These are phyloP conservation scores for Umbelopsis isabellina DNA, from an alignment of 192 early-diverging fungal genomes.

Conservation along the genomic window DNA sequence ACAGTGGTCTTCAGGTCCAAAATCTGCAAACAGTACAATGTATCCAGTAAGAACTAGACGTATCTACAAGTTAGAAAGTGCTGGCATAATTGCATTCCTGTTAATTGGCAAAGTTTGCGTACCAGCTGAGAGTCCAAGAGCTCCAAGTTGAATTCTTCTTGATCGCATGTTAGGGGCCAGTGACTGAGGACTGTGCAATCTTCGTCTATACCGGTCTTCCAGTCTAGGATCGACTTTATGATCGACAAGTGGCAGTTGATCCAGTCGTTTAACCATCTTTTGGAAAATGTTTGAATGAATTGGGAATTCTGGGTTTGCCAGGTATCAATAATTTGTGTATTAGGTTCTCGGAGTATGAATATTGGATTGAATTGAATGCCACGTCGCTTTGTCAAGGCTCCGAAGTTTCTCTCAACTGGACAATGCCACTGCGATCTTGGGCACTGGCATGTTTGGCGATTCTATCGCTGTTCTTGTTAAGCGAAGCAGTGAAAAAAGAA, in stretches of 20 bases:
- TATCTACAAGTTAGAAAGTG: neutral
- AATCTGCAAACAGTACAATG: conserved; percentile 41
- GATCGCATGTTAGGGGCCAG: conserved; percentile 15
- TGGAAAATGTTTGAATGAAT: neutral
- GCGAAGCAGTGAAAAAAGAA: conserved; percentile 66
- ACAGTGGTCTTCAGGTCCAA: conserved; percentile 34
- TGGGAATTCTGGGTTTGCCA: neutral
- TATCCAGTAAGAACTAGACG: conserved; percentile 29
- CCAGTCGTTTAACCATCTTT: neutral
- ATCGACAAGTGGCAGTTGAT: conserved; percentile 11
- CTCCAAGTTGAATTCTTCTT: conserved; percentile 4
- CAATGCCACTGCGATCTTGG: conserved; percentile 14
- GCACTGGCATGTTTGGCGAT: conserved; percentile 18
- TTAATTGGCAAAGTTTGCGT: neutral
- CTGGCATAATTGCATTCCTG: neutral
- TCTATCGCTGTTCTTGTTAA: conserved; percentile 6
- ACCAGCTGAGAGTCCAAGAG: conserved; percentile 7
- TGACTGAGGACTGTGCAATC: conserved; percentile 19
- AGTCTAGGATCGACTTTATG: conserved; percentile 13
- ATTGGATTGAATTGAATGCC: neutral
- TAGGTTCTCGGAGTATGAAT: neutral
- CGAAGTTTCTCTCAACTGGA: conserved; percentile 6
- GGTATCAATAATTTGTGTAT: neutral
- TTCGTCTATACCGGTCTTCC: conserved; percentile 13
- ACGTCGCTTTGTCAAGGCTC: conserved; percentile 1